Evolutionary conservation across 2,329 filamentous ascomycete genomes (phyloP).

Genomic region (Calycina marina): DNA sequence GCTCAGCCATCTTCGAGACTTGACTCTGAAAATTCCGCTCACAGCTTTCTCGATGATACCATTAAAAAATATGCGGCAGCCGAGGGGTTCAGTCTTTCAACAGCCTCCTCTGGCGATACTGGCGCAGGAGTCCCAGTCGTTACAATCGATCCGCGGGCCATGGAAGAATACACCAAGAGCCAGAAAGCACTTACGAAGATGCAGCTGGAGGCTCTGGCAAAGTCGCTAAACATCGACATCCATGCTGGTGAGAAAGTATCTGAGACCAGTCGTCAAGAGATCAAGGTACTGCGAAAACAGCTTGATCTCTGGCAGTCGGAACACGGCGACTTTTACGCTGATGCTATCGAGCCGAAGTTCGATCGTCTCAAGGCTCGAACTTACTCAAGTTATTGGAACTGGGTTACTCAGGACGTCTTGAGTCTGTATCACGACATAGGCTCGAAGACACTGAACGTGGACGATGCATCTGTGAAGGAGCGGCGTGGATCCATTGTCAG

Average conservation of each 20-base stretch:
- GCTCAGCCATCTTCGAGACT: constrained; percentile 84
- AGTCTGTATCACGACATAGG: constrained; percentile 99
- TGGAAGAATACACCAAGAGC: constrained; percentile 94
- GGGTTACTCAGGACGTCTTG: constrained; percentile 91
- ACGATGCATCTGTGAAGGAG: constrained; percentile 96
- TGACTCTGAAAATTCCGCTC: constrained; percentile 78
- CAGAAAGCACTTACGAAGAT: constrained; percentile 95
- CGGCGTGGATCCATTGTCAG: constrained; percentile 99
- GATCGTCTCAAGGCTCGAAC: constrained; percentile 85
- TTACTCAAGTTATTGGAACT: constrained; percentile 99
- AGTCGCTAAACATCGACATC: constrained; percentile 94
- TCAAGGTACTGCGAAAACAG: constrained; percentile 79
- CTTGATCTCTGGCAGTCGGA: constrained; percentile 90
- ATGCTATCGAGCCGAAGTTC: constrained; percentile 89
- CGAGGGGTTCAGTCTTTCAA: constrained; percentile 71
- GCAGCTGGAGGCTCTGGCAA: constrained; percentile 84
- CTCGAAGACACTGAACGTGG: constrained; percentile 80
- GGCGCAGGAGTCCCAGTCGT: constrained; percentile 64
- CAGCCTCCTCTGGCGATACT: constrained; percentile 57
- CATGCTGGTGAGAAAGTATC: constrained; percentile 92
- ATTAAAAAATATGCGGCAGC: constrained; percentile 78
- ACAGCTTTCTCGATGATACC: constrained; percentile 78
- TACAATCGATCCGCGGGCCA: constrained; percentile 98
- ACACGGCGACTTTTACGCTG: constrained; percentile 91
- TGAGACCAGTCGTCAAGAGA: constrained; percentile 69